Evolutionary conservation across 2,329 filamentous ascomycete genomes (phyloP), one percentile per base, ranked within the genome.

Genomic region (Balansia obtecta): DNA sequence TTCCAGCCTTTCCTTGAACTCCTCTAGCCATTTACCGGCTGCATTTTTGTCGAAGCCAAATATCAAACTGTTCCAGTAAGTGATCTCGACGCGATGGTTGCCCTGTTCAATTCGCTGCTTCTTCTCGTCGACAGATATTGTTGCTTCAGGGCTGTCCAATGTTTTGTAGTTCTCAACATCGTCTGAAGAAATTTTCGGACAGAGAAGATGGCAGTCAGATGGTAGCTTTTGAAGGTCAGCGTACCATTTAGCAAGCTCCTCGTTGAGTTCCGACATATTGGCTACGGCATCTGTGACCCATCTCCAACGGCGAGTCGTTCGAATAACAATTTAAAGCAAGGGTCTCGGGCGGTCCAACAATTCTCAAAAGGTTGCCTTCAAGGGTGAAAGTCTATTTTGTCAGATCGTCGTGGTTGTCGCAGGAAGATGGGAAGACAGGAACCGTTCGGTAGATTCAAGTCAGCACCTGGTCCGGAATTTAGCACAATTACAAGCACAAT

Each of bases 1-100:
- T 54, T 83, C 77, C 18, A 85, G 70, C 18, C 76, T 73, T 5
- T 66, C 59, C 48, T 71, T 74, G 58, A 87, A 85, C 55, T 79
- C 76, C 13, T 73, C 69, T 41, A 82, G 71, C 66, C 83, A 76
- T 52, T 74, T 71, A 30, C 77, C 76, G 3, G 78, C 76, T 47
- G 78, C 74, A 45, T 80, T 77, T 46, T 77, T 73, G 50, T 75
- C 76, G 54, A 86, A 80, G 16, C 83, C 85, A 50, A 88, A 73
- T 13, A 89, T 76, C 41, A 86, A 71, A 54, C 83, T 82, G 52
- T 80, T 85, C 60, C 78, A 80, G 55, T 86, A 80, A 47, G 83
- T 81, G 33, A 79, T 73, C 54, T 82, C 71, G 53, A 81, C 71
- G 33, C 85, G 75, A 9, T 66, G 61, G 34, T 74, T 70, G 13